Percentiles rank a stretch among this genome's conserved stretches.
phyloP scores from a whole-genome alignment of 78 protist species.

The Dictyostelium intermedium region DNA sequence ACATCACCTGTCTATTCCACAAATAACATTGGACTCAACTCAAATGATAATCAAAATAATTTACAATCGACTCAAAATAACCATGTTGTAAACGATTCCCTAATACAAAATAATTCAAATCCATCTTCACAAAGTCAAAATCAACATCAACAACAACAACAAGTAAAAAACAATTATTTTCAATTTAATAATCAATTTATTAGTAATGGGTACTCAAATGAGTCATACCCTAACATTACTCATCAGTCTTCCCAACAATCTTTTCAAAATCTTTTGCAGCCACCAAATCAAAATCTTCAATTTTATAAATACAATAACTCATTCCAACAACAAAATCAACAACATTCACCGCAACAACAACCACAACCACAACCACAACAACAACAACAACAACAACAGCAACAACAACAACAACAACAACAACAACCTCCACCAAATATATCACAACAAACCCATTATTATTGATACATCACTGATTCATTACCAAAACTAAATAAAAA shows the following conservation, averaged over 20 bases:
- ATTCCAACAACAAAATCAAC: not conserved
- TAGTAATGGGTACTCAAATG: not conserved
- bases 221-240: not conserved
- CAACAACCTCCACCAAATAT: not conserved
- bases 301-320: not conserved
- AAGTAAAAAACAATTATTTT: not conserved
- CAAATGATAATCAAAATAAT: not conserved
- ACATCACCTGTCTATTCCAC: not conserved
- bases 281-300: not conserved
- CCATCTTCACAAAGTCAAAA: not conserved
- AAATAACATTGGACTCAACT: not conserved
- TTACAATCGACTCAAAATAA: no score
- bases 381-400: conserved; percentile 3
- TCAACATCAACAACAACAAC: not conserved
- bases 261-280: not conserved
- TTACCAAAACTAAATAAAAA: not conserved
- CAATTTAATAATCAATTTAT: not conserved
- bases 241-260: not conserved
- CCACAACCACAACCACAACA: not conserved
- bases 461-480: not conserved
- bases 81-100: not conserved
- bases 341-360: conserved; percentile 3
- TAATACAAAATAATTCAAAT: not conserved
- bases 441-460: not conserved
- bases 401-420: not conserved